A percentile compares a stretch with the other conserved stretches of the same genome.
These are phyloP conservation scores for Starmerella roubikii DNA, from an alignment of 805 yeast genomes.

Conservation along the genomic window DNA sequence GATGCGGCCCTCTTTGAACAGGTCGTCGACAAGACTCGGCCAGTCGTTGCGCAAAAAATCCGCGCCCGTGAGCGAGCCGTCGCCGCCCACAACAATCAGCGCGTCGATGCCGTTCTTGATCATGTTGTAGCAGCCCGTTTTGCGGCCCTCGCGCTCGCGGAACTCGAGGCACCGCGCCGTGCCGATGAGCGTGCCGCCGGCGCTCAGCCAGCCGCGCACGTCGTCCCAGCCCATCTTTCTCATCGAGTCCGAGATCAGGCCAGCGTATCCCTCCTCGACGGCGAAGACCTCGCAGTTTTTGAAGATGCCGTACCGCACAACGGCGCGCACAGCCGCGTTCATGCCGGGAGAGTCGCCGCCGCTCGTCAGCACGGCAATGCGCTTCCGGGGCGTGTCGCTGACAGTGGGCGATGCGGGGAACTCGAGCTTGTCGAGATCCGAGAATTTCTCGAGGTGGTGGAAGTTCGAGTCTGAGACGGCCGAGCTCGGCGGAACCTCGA, in stretches of 20 bases:
- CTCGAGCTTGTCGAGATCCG: slow-evolving; percentile 8
- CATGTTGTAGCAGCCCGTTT: slow-evolving; percentile 71
- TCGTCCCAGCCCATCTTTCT: slow-evolving; percentile 81
- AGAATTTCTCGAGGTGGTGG: slow-evolving; percentile 5
- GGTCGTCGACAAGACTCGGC: slow-evolving; percentile 75
- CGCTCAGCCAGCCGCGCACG: slow-evolving; percentile 82
- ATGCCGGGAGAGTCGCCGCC: slow-evolving; percentile 99
- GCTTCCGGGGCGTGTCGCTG: slow-evolving; percentile 26
- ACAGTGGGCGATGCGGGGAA: slow-evolving; percentile 14
- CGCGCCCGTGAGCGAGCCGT: slow-evolving; percentile 96
- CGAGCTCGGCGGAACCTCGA: background rate
- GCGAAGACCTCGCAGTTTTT: slow-evolving; percentile 84
- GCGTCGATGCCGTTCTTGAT: slow-evolving; percentile 86
- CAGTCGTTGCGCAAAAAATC: slow-evolving; percentile 88
- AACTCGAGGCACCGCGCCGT: slow-evolving; percentile 88
- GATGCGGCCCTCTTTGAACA: slow-evolving; percentile 42
- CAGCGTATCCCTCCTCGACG: slow-evolving; percentile 88
- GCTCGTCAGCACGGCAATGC: slow-evolving; percentile 91
- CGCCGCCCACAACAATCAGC: slow-evolving; percentile 94
- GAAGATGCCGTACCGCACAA: slow-evolving; percentile 81
- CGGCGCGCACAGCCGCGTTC: slow-evolving; percentile 93
- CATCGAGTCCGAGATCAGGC: slow-evolving; percentile 59
- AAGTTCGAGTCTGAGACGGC: slow-evolving; percentile 1
- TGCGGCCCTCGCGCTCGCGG: slow-evolving; percentile 73
- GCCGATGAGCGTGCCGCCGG: slow-evolving; percentile 93